Conservation (phyloP, 1,284 basidiomycete genomes). For the Polyporus tsugae region DNA sequence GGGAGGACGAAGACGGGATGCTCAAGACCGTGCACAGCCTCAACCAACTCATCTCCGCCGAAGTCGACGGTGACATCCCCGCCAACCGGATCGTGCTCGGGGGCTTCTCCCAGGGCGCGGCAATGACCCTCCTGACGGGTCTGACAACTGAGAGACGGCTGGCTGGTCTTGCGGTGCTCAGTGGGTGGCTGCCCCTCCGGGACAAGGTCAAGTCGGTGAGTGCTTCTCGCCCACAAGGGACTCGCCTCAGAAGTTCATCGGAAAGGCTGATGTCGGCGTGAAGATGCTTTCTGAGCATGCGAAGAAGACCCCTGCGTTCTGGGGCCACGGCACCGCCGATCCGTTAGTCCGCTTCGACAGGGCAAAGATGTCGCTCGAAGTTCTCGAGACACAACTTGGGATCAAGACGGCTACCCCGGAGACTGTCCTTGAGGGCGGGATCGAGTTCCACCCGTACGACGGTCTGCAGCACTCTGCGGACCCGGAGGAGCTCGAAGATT, state of each 20-base stretch:
- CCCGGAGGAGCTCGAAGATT: conserved; percentile 68
- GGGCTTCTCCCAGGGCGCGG: conserved; percentile 90
- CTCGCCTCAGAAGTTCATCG: background rate
- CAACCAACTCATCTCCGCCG: conserved; percentile 75
- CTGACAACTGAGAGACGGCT: conserved; percentile 74
- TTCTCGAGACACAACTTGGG: conserved; percentile 59
- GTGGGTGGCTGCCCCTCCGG: conserved; percentile 79
- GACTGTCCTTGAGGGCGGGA: conserved; percentile 36
- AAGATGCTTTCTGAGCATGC: conserved; percentile 68
- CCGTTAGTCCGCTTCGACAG: conserved; percentile 68
- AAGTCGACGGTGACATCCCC: conserved; percentile 77
- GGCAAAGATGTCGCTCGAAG: conserved; percentile 59
- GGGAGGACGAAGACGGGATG: conserved; percentile 82
- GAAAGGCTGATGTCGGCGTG: conserved; percentile 8
- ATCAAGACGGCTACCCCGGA: conserved; percentile 45
- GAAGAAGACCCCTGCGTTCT: conserved; percentile 79
- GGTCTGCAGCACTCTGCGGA: conserved; percentile 71
- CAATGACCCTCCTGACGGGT: conserved; percentile 80
- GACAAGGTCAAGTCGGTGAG: conserved; percentile 71
- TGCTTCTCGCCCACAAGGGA: conserved; percentile 4
- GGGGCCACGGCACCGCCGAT: conserved; percentile 88
- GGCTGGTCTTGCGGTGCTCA: conserved; percentile 77
- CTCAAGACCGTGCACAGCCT: conserved; percentile 67
- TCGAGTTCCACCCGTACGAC: conserved; percentile 62
- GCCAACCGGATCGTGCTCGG: conserved; percentile 78